phyloP scores from a whole-genome alignment of 306 rosid genomes.

The Cajanus cajan region DNA sequence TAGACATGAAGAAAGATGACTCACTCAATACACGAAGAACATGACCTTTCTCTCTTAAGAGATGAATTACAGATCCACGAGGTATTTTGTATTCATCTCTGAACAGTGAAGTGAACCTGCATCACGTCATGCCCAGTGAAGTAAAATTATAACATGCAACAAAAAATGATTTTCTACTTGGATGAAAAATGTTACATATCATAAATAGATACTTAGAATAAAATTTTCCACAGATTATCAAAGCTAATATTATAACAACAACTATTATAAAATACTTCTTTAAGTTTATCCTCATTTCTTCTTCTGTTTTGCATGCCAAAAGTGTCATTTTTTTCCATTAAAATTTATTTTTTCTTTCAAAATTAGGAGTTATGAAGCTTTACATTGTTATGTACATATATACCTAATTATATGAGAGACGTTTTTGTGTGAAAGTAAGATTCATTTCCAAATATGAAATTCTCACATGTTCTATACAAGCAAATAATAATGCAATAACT shows the following conservation, averaged over 20 bases:
- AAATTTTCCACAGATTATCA: not conserved
- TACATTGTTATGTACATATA: not conserved
- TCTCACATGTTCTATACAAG: not conserved
- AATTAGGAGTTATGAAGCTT: too few relatives aligned
- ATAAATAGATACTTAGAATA: not conserved
- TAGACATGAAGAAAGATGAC: constrained; percentile 34
- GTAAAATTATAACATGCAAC: constrained; percentile 15
- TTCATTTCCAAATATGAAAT: not conserved
- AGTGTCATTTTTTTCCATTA: too few relatives aligned
- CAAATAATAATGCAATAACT: not conserved
- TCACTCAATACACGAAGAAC: constrained; percentile 81
- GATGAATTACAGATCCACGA: constrained; percentile 73
- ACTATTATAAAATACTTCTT: not conserved
- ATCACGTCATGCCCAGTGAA: constrained; percentile 36
- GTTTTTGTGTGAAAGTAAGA: not conserved
- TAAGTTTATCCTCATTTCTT: too few relatives aligned
- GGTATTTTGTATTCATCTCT: constrained; percentile 88
- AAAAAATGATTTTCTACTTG: not conserved
- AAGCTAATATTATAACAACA: not conserved
- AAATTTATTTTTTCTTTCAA: too few relatives aligned
- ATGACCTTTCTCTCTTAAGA: constrained; percentile 68
- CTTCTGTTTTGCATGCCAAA: too few relatives aligned
- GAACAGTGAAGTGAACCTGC: constrained; percentile 94
- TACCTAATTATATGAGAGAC: not conserved
- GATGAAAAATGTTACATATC: not conserved